A percentile compares a stretch with the other conserved stretches of the same genome.
phyloP scores from a whole-genome alignment of 768 basidiomycete genomes.

The Auriscalpium microsporum region DNA sequence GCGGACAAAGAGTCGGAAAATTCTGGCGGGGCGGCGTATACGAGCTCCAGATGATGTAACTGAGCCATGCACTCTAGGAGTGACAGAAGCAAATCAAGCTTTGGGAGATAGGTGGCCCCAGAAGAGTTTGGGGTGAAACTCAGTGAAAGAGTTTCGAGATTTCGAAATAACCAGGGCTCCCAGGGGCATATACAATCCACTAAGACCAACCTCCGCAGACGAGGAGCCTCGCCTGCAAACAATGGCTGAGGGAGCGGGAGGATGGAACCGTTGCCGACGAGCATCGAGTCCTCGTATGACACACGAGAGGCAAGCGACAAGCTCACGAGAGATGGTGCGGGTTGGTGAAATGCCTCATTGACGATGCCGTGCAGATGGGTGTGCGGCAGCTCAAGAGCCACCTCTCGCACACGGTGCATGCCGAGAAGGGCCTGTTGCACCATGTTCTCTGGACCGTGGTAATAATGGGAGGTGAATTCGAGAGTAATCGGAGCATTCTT shows the following conservation, averaged over 20 bases:
- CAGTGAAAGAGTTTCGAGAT: background rate
- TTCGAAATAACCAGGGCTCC: background rate
- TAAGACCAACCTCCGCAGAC: background rate
- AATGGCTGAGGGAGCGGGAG: background rate
- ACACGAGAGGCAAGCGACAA: too few relatives aligned
- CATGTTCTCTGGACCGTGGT: too few relatives aligned
- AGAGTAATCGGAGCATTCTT: background rate
- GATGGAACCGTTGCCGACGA: too few relatives aligned
- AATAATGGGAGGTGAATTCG: background rate
- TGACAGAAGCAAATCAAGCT: background rate
- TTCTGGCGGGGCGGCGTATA: background rate
- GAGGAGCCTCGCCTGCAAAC: background rate
- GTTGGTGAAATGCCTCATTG: too few relatives aligned
- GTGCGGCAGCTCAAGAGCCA: too few relatives aligned
- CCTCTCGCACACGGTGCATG: too few relatives aligned
- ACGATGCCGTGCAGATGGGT: too few relatives aligned
- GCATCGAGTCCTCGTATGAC: too few relatives aligned
- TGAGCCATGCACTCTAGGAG: background rate
- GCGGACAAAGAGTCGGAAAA: background rate
- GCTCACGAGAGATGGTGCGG: too few relatives aligned
- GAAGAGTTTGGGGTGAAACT: background rate
- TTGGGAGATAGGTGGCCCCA: background rate
- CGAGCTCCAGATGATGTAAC: background rate
- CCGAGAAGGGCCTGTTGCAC: too few relatives aligned
- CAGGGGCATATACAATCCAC: background rate